Evolutionary conservation across 345 rosid species (phyloP), one percentile per base, ranked within the genome.

Genomic region (Citrus unshiu): DNA sequence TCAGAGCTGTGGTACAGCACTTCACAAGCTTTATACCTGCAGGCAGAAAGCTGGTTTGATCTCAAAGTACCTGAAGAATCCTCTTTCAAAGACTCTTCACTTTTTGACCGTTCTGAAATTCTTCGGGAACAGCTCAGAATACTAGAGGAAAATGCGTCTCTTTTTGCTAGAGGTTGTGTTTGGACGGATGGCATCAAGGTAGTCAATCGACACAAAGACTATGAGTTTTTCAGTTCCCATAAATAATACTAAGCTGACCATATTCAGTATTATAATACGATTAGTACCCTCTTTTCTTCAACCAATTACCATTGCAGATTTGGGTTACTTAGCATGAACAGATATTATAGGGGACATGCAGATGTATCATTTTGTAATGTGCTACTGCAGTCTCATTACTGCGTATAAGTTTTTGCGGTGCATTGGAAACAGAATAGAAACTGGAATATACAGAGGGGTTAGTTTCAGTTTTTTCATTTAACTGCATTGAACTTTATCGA

Each of bases 21-120:
- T 69, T 81, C 12, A 67, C 61, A 30, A 62, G 32, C 54, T 81
- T 60, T 34, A 6, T 19, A n/a, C 43, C 30, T 75, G 71, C 81
- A 81, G 86, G 78, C 54, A 5, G 84, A 81, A 54, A 54, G 76
- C 84, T 84, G 86, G 84, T 78, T 84, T 67, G 76, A 72, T 60
- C 78, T 56, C 49, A 67, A 34, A n/a, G 16, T 40, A n/a, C 82
- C 43, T 5, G 39, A 10, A 6, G 58, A 75, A 29, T 25, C 70
- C 34, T 54, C 62, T 35, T 18, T 49, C 24, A 62, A 68, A 66
- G 70, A 27, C 32, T 54, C 72, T 34, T 30, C 12, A 62, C 18
- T 7, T 70, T 56, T 57, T 25, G 34, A 39, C 46, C 9, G 60
- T 43, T 64, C 76, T 60, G 72, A 54, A 43, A 61, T 78, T 54